These are phyloP conservation scores for Penicillium decumbens DNA, from an alignment of 2,329 filamentous ascomycete species.

Conservation along the genomic window DNA sequence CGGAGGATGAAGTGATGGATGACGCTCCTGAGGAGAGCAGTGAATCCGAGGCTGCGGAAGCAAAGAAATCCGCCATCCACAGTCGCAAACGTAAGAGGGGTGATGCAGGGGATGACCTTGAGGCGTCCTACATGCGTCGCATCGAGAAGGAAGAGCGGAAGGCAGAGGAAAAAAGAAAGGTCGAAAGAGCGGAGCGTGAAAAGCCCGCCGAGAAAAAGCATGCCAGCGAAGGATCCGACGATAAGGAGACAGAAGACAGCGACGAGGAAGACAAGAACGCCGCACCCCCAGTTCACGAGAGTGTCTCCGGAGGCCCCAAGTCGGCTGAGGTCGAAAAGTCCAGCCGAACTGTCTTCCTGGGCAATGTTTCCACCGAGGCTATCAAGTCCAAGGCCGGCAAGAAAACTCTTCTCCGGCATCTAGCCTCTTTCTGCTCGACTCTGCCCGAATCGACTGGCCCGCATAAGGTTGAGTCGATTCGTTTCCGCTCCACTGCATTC, in stretches of 20 bases:
- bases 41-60: constrained; percentile 50
- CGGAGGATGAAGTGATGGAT: constrained; percentile 39
- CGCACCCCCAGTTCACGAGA: constrained; percentile 38
- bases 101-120: constrained; percentile 45
- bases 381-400: constrained; percentile 78
- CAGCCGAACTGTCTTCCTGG: constrained; percentile 82
- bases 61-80: constrained; percentile 17
- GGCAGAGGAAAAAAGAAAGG: constrained; percentile 32
- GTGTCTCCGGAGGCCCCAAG: constrained; percentile 33
- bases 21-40: constrained; percentile 41
- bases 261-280: constrained; percentile 27
- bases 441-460: constrained; percentile 47
- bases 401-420: constrained; percentile 70
- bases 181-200: constrained; percentile 37
- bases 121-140: constrained; percentile 43
- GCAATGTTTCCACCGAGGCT: constrained; percentile 79
- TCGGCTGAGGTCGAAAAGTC: constrained; percentile 72
- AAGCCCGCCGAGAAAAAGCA: constrained; percentile 33
- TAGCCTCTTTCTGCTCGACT: constrained; percentile 66
- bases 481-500: constrained; percentile 91
- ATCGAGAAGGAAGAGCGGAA: constrained; percentile 42
- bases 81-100: constrained; percentile 53
- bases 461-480: constrained; percentile 81
- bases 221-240: constrained; percentile 26
- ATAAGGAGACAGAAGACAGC: constrained; percentile 32